Conservation (phyloP, 2,329 filamentous ascomycete species). For the Claviceps capensis region DNA sequence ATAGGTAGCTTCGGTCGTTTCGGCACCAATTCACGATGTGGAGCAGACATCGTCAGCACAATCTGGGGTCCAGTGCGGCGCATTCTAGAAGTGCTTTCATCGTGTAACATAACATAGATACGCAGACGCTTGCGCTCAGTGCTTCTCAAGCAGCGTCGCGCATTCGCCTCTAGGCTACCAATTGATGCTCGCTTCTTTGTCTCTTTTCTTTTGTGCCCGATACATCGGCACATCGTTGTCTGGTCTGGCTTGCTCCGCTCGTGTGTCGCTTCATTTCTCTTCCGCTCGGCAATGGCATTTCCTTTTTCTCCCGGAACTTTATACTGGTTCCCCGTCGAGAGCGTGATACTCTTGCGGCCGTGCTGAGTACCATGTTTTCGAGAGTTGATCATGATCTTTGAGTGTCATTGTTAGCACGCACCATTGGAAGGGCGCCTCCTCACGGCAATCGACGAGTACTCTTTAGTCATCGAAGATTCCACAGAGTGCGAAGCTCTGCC, state of each 20-base stretch:
- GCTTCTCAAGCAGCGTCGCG: not conserved
- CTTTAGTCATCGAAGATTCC: not conserved
- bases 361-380: not conserved
- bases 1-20: not conserved
- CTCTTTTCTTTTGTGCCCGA: not conserved
- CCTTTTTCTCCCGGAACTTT: not conserved
- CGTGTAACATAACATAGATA: not conserved
- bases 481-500: not conserved
- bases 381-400: not conserved
- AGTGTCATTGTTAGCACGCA: not conserved
- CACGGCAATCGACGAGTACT: not conserved
- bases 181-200: not conserved
- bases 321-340: not conserved
- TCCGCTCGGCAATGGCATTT: not conserved
- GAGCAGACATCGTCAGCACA: constrained; percentile 1
- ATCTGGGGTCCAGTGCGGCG: not conserved
- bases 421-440: not conserved
- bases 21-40: not conserved
- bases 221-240: not conserved
- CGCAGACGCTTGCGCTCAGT: not conserved
- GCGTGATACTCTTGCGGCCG: not conserved
- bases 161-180: not conserved
- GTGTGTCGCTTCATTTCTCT: constrained; percentile 1
- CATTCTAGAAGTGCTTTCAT: not conserved
- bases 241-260: constrained; percentile 1